Conservation (phyloP, 2,329 filamentous ascomycete genomes). For the Aspergillus sp. region DNA sequence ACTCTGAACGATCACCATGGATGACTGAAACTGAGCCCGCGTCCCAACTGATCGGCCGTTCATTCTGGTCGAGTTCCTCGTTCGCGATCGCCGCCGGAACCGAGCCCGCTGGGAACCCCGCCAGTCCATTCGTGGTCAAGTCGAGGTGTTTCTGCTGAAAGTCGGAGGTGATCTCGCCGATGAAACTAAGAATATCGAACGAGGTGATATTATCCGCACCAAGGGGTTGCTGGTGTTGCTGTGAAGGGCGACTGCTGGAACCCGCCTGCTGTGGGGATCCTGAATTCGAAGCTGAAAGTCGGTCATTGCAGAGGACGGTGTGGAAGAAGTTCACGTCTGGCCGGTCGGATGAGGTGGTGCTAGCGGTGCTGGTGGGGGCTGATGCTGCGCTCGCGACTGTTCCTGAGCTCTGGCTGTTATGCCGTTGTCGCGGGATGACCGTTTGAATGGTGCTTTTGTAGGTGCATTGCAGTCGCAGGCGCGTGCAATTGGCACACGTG, state of each 20-base stretch:
- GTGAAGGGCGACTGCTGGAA: slow-evolving; percentile 10
- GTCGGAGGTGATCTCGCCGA: slow-evolving; percentile 40
- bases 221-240: not conserved
- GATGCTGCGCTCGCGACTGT: not conserved
- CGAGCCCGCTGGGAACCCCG: not conserved
- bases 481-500: slow-evolving; percentile 37
- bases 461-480: slow-evolving; percentile 32
- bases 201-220: slow-evolving; percentile 21
- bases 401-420: not conserved
- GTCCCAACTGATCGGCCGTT: slow-evolving; percentile 13
- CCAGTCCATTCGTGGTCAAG: slow-evolving; percentile 26
- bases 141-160: slow-evolving; percentile 39
- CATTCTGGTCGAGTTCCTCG: slow-evolving; percentile 2
- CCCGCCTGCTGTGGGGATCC: not conserved
- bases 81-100: not conserved
- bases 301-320: slow-evolving; percentile 31
- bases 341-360: slow-evolving; percentile 14
- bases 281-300: slow-evolving; percentile 9
- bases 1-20: not conserved
- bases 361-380: not conserved
- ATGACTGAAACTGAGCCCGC: not conserved
- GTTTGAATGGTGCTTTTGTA: slow-evolving; percentile 31
- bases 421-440: slow-evolving; percentile 6
- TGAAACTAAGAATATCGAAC: slow-evolving; percentile 41
- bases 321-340: slow-evolving; percentile 32